These are phyloP conservation scores for Plasmodium blacklocki DNA, from an alignment of 169 alveolate genomes.

Conservation along the genomic window DNA sequence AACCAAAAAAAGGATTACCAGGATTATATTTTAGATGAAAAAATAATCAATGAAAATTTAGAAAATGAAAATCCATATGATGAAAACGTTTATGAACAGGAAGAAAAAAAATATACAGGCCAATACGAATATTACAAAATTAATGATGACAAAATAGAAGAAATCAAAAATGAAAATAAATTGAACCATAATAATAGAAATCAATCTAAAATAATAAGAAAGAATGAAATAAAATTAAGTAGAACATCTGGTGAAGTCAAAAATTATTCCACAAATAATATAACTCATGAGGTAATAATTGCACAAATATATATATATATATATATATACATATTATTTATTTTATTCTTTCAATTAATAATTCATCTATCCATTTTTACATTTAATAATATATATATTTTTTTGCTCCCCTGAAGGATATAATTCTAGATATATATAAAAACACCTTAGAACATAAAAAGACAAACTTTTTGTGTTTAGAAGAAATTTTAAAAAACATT, in stretches of 20 bases:
- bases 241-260: neutral
- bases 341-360: neutral
- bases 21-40: no score
- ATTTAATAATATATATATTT: no score
- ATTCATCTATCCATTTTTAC: no score
- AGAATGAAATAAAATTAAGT: neutral
- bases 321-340: neutral
- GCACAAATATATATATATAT: neutral
- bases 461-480: constrained; percentile 50
- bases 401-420: constrained; percentile 11
- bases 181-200: no score
- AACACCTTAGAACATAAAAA: constrained; percentile 52
- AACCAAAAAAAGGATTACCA: no score
- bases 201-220: neutral
- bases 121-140: no score
- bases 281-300: constrained; percentile 11
- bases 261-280: neutral
- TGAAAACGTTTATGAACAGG: no score
- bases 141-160: no score
- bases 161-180: no score
- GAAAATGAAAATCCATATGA: no score
- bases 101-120: no score
- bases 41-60: no score
- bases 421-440: constrained; percentile 33
- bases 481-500: constrained; percentile 48